A percentile compares a stretch with the other conserved stretches of the same genome.
Evolutionary conservation across 257 asterid species (phyloP).

Genomic region (Solanum etuberosum): DNA sequence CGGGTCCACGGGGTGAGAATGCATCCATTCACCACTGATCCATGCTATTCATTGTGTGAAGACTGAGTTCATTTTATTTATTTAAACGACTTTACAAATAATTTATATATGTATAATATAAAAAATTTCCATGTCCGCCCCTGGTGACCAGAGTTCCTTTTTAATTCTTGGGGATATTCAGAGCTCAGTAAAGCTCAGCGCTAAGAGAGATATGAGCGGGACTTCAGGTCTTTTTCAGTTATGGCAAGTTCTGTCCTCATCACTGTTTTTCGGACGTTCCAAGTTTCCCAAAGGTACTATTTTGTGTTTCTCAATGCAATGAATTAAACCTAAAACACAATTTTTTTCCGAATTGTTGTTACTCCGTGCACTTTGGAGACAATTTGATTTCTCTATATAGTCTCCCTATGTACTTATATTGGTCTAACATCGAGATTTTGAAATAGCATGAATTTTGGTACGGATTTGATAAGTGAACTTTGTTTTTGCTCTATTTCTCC

Average conservation of each 20-base stretch:
- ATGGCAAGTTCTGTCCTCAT: slow-evolving; percentile 38
- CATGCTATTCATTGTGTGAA: no score
- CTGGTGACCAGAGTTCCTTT: no score
- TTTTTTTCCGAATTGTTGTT: neutral
- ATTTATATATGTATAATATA: no score
- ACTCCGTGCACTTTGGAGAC: neutral
- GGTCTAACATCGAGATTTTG: neutral
- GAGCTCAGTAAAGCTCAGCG: no score
- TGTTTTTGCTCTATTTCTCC: neutral
- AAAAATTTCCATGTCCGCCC: no score
- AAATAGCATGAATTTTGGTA: no score
- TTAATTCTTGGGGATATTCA: no score
- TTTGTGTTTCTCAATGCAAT: neutral
- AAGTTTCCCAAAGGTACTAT: slow-evolving; percentile 25
- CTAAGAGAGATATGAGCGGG: slow-evolving; percentile 27
- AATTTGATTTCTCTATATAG: neutral
- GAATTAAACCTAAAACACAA: neutral
- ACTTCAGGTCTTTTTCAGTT: slow-evolving; percentile 38
- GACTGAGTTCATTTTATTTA: no score
- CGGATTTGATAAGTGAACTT: neutral
- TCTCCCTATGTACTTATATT: neutral
- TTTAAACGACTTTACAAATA: no score
- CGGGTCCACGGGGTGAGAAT: no score
- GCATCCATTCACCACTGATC: no score
- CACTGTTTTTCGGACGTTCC: slow-evolving; percentile 25